Conservation (phyloP, 148 eudicot genomes). For the Gaultheria prostrata region DNA sequence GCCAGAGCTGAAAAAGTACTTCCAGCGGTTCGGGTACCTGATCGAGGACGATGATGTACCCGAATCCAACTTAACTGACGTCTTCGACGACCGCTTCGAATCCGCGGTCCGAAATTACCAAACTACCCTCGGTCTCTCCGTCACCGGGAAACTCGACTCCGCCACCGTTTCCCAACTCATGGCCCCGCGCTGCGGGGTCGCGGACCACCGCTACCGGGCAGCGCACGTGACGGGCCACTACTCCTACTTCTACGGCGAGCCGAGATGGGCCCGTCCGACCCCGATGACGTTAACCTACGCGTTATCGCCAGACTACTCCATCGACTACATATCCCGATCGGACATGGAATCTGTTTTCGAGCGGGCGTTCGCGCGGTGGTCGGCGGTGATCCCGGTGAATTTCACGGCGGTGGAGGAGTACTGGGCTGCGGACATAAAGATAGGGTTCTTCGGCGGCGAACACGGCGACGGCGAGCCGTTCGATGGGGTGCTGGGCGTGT, state of each 20-base stretch:
- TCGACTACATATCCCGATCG: slow-evolving; percentile 8
- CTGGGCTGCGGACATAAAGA: slow-evolving; percentile 38
- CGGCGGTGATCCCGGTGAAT: slow-evolving; percentile 47
- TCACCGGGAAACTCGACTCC: slow-evolving; percentile 60
- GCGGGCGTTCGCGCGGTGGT: slow-evolving; percentile 55
- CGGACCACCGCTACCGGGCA: background rate
- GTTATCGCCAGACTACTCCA: slow-evolving; percentile 26
- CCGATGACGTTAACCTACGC: slow-evolving; percentile 53
- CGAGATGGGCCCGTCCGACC: slow-evolving; percentile 45
- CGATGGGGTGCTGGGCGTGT: slow-evolving; percentile 51
- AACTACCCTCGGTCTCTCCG: slow-evolving; percentile 39
- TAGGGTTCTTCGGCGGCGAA: slow-evolving; percentile 47
- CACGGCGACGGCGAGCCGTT: slow-evolving; percentile 71
- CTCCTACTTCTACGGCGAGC: slow-evolving; percentile 49
- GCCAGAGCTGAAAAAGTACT: slow-evolving; percentile 61
- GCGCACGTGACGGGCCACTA: slow-evolving; percentile 36
- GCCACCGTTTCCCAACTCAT: slow-evolving; percentile 46
- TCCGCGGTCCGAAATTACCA: slow-evolving; percentile 55
- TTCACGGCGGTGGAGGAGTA: slow-evolving; percentile 33
- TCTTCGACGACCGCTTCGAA: slow-evolving; percentile 47
- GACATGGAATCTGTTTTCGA: slow-evolving; percentile 36
- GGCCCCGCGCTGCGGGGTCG: slow-evolving; percentile 59
- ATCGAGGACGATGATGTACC: background rate
- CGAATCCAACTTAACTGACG: slow-evolving; percentile 34
- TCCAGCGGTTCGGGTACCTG: slow-evolving; percentile 73